Evolutionary conservation across 1,284 basidiomycete species (phyloP).

Genomic region (Ustilago shanxiensis): DNA sequence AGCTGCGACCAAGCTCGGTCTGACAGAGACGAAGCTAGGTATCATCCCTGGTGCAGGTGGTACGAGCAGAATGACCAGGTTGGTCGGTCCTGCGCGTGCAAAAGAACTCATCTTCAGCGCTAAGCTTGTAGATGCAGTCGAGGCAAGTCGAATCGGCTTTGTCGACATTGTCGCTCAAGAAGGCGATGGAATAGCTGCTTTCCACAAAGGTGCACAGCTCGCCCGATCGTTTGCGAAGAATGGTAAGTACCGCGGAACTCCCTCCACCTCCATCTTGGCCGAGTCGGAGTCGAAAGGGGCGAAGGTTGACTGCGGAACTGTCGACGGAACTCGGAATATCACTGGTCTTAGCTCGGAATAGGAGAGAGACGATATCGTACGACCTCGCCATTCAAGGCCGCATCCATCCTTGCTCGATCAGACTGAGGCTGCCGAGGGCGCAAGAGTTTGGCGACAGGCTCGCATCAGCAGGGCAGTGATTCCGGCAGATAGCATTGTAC

Average conservation of each 20-base stretch:
- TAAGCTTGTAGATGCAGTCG: conserved; percentile 76
- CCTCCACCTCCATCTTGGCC: background rate
- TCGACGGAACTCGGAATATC: conserved; percentile 7
- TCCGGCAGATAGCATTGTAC: background rate
- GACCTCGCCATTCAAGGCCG: background rate
- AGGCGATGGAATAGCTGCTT: conserved; percentile 21
- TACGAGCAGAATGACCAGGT: conserved; percentile 84
- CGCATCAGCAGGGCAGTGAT: background rate
- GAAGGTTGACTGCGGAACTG: conserved; percentile 8
- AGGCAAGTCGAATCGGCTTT: conserved; percentile 83
- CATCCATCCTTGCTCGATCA: conserved; percentile 8
- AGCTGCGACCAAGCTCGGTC: conserved; percentile 80
- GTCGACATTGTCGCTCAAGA: conserved; percentile 80
- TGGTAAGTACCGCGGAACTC: conserved; percentile 73
- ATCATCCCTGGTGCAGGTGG: conserved; percentile 83
- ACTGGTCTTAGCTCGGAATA: background rate
- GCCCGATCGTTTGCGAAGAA: conserved; percentile 72
- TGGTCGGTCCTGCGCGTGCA: conserved; percentile 84
- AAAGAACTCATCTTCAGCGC: conserved; percentile 90
- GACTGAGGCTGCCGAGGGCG: conserved; percentile 13
- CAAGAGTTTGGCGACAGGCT: background rate
- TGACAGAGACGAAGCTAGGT: conserved; percentile 86
- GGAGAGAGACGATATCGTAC: conserved; percentile 10
- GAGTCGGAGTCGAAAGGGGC: background rate
- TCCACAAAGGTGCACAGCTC: conserved; percentile 38